Evolutionary conservation across 1,139 yeast genomes (phyloP).

Genomic region (Hansenula sp.): DNA sequence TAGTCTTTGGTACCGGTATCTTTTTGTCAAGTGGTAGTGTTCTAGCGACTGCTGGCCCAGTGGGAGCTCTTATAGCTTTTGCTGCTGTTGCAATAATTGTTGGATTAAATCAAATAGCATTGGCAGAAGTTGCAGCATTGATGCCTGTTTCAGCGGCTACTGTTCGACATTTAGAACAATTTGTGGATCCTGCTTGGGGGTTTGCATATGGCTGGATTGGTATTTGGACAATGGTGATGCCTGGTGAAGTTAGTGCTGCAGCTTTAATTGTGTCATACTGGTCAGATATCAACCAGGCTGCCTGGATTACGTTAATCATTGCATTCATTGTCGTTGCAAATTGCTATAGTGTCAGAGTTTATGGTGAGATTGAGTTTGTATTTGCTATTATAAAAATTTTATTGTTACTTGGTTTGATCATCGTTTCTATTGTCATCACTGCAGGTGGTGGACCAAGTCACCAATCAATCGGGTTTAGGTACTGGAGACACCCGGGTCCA

Average conservation of each 20-base stretch:
- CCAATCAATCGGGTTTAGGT: conserved; percentile 50
- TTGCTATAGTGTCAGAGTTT: conserved; percentile 40
- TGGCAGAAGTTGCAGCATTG: conserved; percentile 25
- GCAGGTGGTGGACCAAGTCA: conserved; percentile 55
- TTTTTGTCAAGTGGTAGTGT: conserved; percentile 48
- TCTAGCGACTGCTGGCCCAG: conserved; percentile 47
- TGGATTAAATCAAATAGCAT: conserved; percentile 18
- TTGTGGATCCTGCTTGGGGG: conserved; percentile 61
- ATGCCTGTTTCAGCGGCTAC: conserved; percentile 26
- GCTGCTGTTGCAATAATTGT: conserved; percentile 45
- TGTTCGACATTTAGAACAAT: conserved; percentile 24
- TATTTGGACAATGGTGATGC: conserved; percentile 46
- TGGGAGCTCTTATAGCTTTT: conserved; percentile 44
- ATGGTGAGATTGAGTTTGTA: conserved; percentile 44
- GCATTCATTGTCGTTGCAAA: conserved; percentile 35
- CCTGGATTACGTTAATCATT: conserved; percentile 43
- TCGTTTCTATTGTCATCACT: conserved; percentile 43
- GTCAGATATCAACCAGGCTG: conserved; percentile 37
- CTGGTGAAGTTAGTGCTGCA: conserved; percentile 73
- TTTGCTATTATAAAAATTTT: conserved; percentile 44
- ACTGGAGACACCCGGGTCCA: conserved; percentile 58
- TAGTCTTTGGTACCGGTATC: conserved; percentile 48
- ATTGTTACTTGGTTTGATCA: conserved; percentile 42
- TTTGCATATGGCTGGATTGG: conserved; percentile 74
- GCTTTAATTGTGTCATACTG: conserved; percentile 51